Percentiles rank a stretch among this genome's conserved stretches.
These are phyloP conservation scores for Pezicula neosporulosa DNA, from an alignment of 2,329 filamentous ascomycete species.

Conservation along the genomic window DNA sequence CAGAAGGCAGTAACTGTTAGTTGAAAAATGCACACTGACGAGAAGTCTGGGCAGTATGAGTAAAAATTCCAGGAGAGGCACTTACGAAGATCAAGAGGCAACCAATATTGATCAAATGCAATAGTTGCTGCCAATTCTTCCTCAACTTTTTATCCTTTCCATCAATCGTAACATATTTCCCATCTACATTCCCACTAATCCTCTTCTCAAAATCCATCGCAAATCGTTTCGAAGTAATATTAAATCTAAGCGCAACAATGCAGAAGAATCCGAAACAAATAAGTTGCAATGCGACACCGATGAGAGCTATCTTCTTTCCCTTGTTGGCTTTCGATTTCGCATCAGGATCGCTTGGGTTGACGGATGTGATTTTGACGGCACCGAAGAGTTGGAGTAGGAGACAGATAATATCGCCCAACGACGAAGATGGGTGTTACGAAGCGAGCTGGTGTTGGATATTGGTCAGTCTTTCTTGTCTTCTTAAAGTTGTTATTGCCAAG, in stretches of 20 bases:
- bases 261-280: conserved; percentile 43
- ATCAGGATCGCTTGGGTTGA: conserved; percentile 27
- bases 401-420: conserved; percentile 22
- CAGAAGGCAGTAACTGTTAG: conserved; percentile 8
- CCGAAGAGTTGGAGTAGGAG: conserved; percentile 6
- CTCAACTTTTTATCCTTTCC: conserved; percentile 18
- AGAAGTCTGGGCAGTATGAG: conserved; percentile 14
- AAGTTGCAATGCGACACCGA: conserved; percentile 40
- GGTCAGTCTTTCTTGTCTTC: no score
- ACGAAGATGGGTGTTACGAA: conserved; percentile 25
- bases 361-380: conserved; percentile 36
- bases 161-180: conserved; percentile 22
- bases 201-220: conserved; percentile 23
- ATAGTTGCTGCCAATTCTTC: conserved; percentile 28
- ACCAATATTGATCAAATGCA: conserved; percentile 28
- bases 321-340: conserved; percentile 27
- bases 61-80: neutral
- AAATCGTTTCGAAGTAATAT: conserved; percentile 35
- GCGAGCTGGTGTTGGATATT: conserved; percentile 5
- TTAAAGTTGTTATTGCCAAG: no score
- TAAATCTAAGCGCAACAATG: conserved; percentile 41
- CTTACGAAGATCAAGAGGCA: conserved; percentile 28
- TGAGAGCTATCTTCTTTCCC: conserved; percentile 35
- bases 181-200: conserved; percentile 10
- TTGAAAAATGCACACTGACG: conserved; percentile 15